Conservation (phyloP, 2,329 filamentous ascomycete genomes). For the Coniochaeta sp. region DNA sequence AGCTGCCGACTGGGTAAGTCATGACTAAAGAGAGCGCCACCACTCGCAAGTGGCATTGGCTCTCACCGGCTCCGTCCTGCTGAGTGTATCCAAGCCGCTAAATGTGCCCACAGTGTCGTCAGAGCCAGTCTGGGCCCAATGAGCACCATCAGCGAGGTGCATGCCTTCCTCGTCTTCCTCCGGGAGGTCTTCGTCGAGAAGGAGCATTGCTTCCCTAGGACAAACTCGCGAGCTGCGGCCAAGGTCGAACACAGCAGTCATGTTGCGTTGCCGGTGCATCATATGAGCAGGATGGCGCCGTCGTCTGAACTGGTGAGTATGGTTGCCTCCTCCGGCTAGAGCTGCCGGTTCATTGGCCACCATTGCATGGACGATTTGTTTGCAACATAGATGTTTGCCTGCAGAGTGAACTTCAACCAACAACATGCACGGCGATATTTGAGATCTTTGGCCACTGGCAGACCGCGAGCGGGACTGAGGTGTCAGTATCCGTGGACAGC, state of each 20-base stretch:
- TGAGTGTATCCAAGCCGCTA: not conserved
- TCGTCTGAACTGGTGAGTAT: not conserved
- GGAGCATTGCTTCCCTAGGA: not conserved
- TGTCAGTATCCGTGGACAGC: too few species aligned
- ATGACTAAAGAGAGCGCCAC: not conserved
- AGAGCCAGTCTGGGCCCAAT: slow-evolving; percentile 54
- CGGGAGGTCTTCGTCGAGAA: slow-evolving; percentile 26
- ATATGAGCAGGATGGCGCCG: not conserved
- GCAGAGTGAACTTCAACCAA: too few species aligned
- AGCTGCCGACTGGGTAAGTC: slow-evolving; percentile 44
- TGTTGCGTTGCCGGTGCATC: not conserved
- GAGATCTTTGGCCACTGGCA: too few species aligned
- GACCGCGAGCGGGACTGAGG: too few species aligned
- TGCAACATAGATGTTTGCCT: too few species aligned
- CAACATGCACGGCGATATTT: too few species aligned
- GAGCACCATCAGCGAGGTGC: slow-evolving; percentile 48
- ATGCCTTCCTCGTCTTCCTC: slow-evolving; percentile 38
- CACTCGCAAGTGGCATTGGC: not conserved
- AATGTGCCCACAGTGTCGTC: slow-evolving; percentile 38
- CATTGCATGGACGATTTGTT: not conserved
- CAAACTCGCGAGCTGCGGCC: not conserved
- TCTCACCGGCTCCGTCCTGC: not conserved
- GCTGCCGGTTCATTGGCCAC: not conserved
- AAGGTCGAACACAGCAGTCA: not conserved
- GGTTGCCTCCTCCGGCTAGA: not conserved